phyloP scores from a whole-genome alignment of 495 filamentous ascomycete genomes.

The Neurospora tetrasperma region DNA sequence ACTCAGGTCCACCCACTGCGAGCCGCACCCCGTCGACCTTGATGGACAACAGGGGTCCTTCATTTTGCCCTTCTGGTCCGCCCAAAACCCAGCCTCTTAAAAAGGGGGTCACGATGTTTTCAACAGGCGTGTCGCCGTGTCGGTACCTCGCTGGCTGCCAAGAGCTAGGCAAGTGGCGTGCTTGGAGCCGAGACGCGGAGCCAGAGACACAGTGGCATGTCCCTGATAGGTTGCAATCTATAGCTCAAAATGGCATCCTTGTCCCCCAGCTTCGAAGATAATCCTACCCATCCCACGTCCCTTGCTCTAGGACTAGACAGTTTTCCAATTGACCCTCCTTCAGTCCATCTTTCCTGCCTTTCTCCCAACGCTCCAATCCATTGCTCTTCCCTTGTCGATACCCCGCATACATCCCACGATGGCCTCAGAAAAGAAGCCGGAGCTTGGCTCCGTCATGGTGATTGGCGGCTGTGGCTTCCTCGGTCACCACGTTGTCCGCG shows the following conservation, averaged over 20 bases:
- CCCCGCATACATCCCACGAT: constrained; percentile 12
- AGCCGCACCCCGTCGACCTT: neutral
- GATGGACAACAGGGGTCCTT: neutral
- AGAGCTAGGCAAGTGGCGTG: neutral
- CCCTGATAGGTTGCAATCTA: neutral
- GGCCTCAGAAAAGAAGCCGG: constrained; percentile 28
- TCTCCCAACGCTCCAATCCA: neutral
- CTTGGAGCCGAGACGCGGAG: neutral
- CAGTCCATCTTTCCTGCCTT: neutral
- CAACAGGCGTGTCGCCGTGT: neutral
- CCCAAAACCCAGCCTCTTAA: neutral
- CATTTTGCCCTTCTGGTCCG: neutral
- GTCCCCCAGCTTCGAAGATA: neutral
- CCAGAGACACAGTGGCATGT: neutral
- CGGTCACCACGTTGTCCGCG: constrained; percentile 56
- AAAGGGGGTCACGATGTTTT: neutral
- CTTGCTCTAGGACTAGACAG: neutral
- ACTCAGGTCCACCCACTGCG: neutral
- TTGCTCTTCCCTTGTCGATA: neutral
- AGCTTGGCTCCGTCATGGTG: constrained; percentile 50
- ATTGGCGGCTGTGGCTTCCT: constrained; percentile 65
- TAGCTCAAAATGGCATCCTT: neutral
- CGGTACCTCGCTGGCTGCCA: neutral
- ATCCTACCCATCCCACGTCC: neutral
- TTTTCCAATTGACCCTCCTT: neutral